A percentile compares a stretch with the other conserved stretches of the same genome.
Conservation (phyloP, 805 yeast species). For the Kuraishia hungarica region DNA sequence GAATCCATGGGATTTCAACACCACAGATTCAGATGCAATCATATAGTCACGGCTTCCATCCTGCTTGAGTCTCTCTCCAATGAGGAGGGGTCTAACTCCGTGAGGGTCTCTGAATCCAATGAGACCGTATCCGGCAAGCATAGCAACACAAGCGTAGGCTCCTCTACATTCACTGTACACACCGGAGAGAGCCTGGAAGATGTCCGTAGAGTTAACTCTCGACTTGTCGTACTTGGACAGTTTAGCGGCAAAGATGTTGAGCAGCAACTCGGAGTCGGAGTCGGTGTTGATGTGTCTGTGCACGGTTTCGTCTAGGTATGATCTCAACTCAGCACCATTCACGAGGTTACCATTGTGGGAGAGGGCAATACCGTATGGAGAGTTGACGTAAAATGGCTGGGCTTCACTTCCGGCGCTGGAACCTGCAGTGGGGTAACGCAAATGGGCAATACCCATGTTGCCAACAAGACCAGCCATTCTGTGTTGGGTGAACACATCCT, state of each 20-base stretch:
- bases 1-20: slow-evolving; percentile 86
- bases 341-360: slow-evolving; percentile 95
- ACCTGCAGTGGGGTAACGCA: slow-evolving; percentile 97
- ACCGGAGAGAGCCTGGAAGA: slow-evolving; percentile 79
- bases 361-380: slow-evolving; percentile 88
- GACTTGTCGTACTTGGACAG: slow-evolving; percentile 86
- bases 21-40: slow-evolving; percentile 95
- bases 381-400: slow-evolving; percentile 95
- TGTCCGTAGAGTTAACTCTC: slow-evolving; percentile 85
- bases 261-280: slow-evolving; percentile 84
- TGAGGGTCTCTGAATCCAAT: slow-evolving; percentile 97
- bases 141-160: slow-evolving; percentile 93
- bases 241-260: slow-evolving; percentile 88
- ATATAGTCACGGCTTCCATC: slow-evolving; percentile 79
- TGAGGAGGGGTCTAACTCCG: slow-evolving; percentile 86
- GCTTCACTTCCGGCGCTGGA: slow-evolving; percentile 94
- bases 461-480: slow-evolving; percentile 80
- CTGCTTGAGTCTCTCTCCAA: slow-evolving; percentile 68
- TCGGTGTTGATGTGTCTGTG: slow-evolving; percentile 98
- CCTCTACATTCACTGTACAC: slow-evolving; percentile 80
- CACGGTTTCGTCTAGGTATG: slow-evolving; percentile 83
- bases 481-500: slow-evolving; percentile 86
- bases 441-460: slow-evolving; percentile 90
- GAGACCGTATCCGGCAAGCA: slow-evolving; percentile 93
- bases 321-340: slow-evolving; percentile 68